Evolutionary conservation across 257 asterid genomes (phyloP).

Genomic region (Salvia miltiorrhiza): DNA sequence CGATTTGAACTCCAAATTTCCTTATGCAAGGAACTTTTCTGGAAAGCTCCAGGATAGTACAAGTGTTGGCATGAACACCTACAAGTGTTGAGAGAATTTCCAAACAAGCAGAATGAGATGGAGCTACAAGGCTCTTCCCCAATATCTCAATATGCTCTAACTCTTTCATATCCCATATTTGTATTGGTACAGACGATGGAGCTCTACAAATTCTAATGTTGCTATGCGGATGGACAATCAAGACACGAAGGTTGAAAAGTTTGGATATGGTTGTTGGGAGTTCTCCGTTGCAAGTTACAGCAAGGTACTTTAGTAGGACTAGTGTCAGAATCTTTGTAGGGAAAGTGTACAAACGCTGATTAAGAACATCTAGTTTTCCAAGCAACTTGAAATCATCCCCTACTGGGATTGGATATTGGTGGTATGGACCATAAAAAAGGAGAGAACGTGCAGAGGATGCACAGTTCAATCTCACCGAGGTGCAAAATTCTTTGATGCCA

Average conservation of each 20-base stretch:
- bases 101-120: not conserved
- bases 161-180: conserved; percentile 4
- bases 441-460: conserved; percentile 11
- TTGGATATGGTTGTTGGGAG: conserved; percentile 4
- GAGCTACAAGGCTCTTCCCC: not conserved
- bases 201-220: not conserved
- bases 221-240: not conserved
- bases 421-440: too few relatives aligned
- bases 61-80: not conserved
- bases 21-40: not conserved
- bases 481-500: not conserved
- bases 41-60: not conserved
- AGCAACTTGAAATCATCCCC: not conserved
- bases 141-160: not conserved
- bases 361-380: conserved; percentile 1
- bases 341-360: conserved; percentile 1
- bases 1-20: not conserved
- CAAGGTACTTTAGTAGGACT: not conserved
- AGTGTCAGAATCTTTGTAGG: not conserved
- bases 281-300: not conserved
- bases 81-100: not conserved
- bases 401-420: not conserved
- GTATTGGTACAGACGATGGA: not conserved
- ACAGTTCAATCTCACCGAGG: not conserved
- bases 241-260: not conserved